Evolutionary conservation across 768 basidiomycete genomes (phyloP), one percentile per base, ranked within the genome.

Genomic region (Sporobolomyces pararoseus): DNA sequence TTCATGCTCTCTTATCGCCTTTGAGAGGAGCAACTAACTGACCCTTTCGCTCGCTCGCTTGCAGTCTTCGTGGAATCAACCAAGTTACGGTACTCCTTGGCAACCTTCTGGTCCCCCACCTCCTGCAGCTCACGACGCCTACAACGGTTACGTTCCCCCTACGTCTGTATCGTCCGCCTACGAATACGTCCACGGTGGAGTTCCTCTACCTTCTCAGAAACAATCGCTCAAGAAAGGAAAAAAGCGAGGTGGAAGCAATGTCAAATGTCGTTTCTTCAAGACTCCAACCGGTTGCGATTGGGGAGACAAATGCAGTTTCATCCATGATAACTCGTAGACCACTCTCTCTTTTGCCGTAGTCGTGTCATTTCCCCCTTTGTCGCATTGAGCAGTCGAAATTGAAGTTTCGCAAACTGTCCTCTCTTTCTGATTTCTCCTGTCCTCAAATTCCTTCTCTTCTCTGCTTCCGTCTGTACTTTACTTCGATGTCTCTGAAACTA

Each of bases 91-190:
- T 10, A 27, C 39, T 12, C 44, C 59, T 23, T 61, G 44, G 59
- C 31, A 34, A 50, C 44, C 58, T 29, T 42, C 55, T 6, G 17
- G 17, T 42, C 39, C 39, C 39, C n/a, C 39, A 42, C 42, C 58
- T 19, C 58, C 55, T 10, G 3, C 58, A 27, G 14, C 17, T 21
- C 19, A 5, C 44, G 59, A 54, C 17, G 19, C 37, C 10, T 70
- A 70, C 68, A 25, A 65, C 68, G 68, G 68, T 21, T 70, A 70
- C 68, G 49, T 60, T 21, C 68, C 68, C 21, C 68, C 68, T 5
- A 2, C 53, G 5, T 3, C 51, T 4, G 13, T 9, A 42, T 17
- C n/a, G 17, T n/a, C 25, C 21, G 16, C 39, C 29, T 46, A 46
- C 42, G 44, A 31, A 31, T 21, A 21, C 4, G 23, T 16, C 3